A percentile compares a stretch with the other conserved stretches of the same genome.
These are phyloP conservation scores for bread wheat (Triticum aestivum) DNA, from an alignment of 176 grass and related monocot genomes.

Conservation along the genomic window DNA sequence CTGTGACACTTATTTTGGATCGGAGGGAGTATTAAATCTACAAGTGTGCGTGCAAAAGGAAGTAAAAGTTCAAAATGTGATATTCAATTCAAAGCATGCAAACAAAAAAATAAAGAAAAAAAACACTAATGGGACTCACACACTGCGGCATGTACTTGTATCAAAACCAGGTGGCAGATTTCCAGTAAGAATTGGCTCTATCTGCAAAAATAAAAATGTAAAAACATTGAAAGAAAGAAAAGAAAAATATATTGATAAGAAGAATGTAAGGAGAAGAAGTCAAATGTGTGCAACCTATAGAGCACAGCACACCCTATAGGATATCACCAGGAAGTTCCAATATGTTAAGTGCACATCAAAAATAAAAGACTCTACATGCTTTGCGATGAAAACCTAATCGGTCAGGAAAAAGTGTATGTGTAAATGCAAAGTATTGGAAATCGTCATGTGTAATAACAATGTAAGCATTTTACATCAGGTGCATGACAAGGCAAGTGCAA, in stretches of 20 bases:
- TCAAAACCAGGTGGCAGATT: conserved; percentile 95
- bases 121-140: conserved; percentile 70
- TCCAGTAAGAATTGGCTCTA: conserved; percentile 84
- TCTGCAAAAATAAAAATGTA: conserved; percentile 84
- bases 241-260: conserved; percentile 35
- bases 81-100: conserved; percentile 10
- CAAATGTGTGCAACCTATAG: background rate
- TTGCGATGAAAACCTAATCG: background rate
- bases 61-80: conserved; percentile 21
- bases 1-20: no score
- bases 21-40: background rate
- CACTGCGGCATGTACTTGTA: conserved; percentile 86
- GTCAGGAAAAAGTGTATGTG: background rate
- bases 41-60: background rate
- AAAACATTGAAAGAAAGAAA: conserved; percentile 60
- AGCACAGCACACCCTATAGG: background rate
- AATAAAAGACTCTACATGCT: background rate
- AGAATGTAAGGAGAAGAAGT: background rate
- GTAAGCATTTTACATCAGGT: background rate
- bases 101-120: conserved; percentile 39
- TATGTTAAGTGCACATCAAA: background rate
- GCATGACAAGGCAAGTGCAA: conserved; percentile 1
- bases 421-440: background rate
- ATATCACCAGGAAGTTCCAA: background rate
- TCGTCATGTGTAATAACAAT: conserved; percentile 3